Conservation (phyloP, 2,329 filamentous ascomycete genomes). For the Colletotrichum horii region DNA sequence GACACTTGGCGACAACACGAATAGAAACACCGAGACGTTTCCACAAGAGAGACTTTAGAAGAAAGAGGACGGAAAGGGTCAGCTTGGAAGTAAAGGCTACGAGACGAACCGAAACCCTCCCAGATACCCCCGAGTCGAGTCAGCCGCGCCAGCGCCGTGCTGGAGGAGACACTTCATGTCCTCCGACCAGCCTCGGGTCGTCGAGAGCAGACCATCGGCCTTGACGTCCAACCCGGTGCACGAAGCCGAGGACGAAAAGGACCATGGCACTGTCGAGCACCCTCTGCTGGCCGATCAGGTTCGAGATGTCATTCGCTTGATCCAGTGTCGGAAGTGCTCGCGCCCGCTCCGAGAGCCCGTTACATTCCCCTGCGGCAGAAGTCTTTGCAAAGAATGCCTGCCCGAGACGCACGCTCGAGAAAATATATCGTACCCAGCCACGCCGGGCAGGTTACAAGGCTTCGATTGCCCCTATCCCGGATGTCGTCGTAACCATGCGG, state of each 20-base stretch:
- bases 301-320: constrained; percentile 70
- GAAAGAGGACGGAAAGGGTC: background rate
- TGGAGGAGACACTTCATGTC: constrained; percentile 26
- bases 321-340: constrained; percentile 81
- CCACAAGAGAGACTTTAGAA: background rate
- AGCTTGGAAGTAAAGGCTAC: background rate
- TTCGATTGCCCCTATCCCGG: constrained; percentile 75
- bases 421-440: constrained; percentile 80
- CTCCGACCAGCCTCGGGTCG: constrained; percentile 22
- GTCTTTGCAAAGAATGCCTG: constrained; percentile 77
- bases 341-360: constrained; percentile 70
- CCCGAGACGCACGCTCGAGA: constrained; percentile 68
- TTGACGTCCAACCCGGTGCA: constrained; percentile 20
- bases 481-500: constrained; percentile 74
- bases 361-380: constrained; percentile 81
- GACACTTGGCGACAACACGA: background rate
- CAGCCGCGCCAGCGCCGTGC: constrained; percentile 5
- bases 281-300: constrained; percentile 50
- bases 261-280: constrained; percentile 19
- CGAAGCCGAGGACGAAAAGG: constrained; percentile 22
- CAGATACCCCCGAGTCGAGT: background rate
- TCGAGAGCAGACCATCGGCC: constrained; percentile 24
- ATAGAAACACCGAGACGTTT: background rate
- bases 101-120: background rate
- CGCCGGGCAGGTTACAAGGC: constrained; percentile 68